Percentiles rank a stretch among this genome's conserved stretches.
These are phyloP conservation scores for Zanthoxylum bungeanum DNA, from an alignment of 345 rosid genomes.

Conservation along the genomic window DNA sequence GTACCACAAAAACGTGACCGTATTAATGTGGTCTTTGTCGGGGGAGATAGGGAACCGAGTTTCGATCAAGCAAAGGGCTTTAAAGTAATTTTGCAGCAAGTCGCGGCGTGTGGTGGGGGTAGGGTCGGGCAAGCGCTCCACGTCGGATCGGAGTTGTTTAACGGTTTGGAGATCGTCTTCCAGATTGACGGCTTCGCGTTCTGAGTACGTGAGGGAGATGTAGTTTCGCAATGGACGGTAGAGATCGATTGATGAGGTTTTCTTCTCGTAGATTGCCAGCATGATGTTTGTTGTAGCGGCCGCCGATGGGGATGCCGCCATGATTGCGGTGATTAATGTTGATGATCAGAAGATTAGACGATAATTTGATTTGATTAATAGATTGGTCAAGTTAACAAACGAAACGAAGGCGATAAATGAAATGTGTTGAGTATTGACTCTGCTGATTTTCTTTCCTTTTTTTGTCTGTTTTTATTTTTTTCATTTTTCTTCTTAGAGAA, in stretches of 20 bases:
- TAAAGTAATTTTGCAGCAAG: slow-evolving; percentile 66
- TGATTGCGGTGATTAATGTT: slow-evolving; percentile 17
- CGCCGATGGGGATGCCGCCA: slow-evolving; percentile 59
- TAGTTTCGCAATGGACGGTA: slow-evolving; percentile 95
- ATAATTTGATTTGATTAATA: not conserved
- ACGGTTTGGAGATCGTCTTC: slow-evolving; percentile 88
- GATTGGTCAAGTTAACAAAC: not conserved
- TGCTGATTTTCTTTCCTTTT: not conserved
- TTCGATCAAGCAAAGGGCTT: slow-evolving; percentile 76
- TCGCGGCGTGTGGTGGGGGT: slow-evolving; percentile 81
- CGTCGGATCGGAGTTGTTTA: slow-evolving; percentile 70
- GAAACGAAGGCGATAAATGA: not conserved
- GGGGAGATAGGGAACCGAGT: slow-evolving; percentile 97
- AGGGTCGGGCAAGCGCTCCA: slow-evolving; percentile 73
- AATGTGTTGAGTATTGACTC: not conserved
- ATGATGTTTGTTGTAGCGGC: slow-evolving; percentile 66
- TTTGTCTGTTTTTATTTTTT: not conserved
- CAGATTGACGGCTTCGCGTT: slow-evolving; percentile 89
- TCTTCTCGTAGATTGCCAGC: slow-evolving; percentile 95
- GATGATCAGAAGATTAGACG: slow-evolving; percentile 5
- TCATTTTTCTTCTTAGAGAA: not conserved
- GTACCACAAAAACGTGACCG: slow-evolving; percentile 76
- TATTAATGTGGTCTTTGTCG: slow-evolving; percentile 71
- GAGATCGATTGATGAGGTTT: slow-evolving; percentile 66
- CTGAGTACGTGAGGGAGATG: slow-evolving; percentile 73